These are phyloP conservation scores for Leccinum fallax DNA, from an alignment of 1,284 basidiomycete species.

Conservation along the genomic window DNA sequence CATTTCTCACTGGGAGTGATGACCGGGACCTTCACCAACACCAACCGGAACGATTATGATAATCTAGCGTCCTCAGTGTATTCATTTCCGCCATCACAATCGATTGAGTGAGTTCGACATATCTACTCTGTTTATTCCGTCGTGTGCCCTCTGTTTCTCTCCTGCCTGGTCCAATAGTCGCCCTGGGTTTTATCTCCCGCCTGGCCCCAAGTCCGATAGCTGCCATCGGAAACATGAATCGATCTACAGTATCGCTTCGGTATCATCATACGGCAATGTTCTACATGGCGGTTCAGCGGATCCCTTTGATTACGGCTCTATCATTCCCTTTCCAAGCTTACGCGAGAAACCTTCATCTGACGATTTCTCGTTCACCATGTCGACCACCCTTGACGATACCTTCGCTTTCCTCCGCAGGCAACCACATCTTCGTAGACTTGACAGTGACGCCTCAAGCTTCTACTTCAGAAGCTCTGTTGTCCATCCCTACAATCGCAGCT, in stretches of 20 bases:
- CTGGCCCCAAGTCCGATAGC: slow-evolving; percentile 36
- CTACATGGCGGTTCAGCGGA: slow-evolving; percentile 64
- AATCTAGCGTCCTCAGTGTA: too few species aligned
- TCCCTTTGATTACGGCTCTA: slow-evolving; percentile 70
- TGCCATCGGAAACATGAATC: slow-evolving; percentile 60
- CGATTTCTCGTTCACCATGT: slow-evolving; percentile 56
- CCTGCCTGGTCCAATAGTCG: slow-evolving; percentile 38
- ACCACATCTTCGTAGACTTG: slow-evolving; percentile 54
- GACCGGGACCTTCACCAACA: too few species aligned
- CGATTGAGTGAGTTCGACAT: too few species aligned
- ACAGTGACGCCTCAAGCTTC: slow-evolving; percentile 75
- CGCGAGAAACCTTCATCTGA: slow-evolving; percentile 58
- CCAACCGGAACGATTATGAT: too few species aligned
- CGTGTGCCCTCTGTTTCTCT: too few species aligned
- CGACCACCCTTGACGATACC: slow-evolving; percentile 67
- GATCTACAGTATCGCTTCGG: slow-evolving; percentile 74
- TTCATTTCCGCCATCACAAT: too few species aligned
- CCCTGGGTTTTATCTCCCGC: slow-evolving; percentile 65
- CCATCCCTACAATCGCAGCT: slow-evolving; percentile 42
- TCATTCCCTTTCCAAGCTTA: slow-evolving; percentile 41
- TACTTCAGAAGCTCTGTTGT: slow-evolving; percentile 53
- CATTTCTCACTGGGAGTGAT: too few species aligned
- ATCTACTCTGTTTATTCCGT: too few species aligned
- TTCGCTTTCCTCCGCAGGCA: slow-evolving; percentile 61
- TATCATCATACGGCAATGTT: slow-evolving; percentile 78